phyloP scores from a whole-genome alignment of 306 rosid species.

The Rosa chinensis region DNA sequence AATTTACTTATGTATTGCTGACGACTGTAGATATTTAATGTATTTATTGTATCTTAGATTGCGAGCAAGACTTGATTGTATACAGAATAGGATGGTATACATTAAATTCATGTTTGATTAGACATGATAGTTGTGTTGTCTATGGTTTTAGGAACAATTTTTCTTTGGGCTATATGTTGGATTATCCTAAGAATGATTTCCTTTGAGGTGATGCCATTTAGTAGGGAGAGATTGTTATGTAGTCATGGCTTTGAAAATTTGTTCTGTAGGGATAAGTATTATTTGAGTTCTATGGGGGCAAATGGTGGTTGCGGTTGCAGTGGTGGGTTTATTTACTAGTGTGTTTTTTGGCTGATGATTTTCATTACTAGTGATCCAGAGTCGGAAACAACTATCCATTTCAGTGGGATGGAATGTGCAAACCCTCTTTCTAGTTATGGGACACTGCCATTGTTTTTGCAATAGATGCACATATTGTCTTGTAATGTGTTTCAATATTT shows the following conservation, averaged over 20 bases:
- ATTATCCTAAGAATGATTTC: background rate
- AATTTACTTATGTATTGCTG: background rate
- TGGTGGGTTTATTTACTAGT: background rate
- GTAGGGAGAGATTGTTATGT: background rate
- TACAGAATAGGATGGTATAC: background rate
- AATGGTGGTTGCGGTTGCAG: background rate
- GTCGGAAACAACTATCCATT: background rate
- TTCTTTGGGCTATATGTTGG: background rate
- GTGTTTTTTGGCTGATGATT: background rate
- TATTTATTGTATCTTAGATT: background rate
- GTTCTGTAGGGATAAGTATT: background rate
- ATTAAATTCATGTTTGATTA: background rate
- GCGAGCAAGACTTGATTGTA: background rate
- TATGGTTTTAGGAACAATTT: background rate
- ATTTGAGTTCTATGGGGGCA: background rate
- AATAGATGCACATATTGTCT: background rate
- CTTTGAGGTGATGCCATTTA: background rate
- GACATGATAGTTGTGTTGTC: background rate
- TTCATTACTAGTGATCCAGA: constrained; percentile 3
- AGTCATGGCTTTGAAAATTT: background rate
- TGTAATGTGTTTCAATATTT: background rate
- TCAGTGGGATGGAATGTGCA: background rate
- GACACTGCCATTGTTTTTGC: background rate
- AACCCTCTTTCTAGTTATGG: background rate
- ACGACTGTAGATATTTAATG: background rate